phyloP scores from a whole-genome alignment of 305 asterid genomes.

The Coffea humblotiana region DNA sequence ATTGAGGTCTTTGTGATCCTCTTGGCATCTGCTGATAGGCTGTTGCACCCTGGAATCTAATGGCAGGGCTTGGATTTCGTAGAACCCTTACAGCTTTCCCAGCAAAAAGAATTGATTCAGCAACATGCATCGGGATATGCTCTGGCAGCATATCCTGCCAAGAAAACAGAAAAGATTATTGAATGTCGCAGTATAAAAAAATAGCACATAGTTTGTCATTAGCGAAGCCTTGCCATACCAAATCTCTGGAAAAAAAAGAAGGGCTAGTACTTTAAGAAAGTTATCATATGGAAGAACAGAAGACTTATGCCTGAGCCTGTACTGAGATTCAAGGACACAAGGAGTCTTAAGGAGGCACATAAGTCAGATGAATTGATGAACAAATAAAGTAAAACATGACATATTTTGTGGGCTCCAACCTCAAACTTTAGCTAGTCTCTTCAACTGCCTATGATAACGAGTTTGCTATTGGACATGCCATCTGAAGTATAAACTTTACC shows the following conservation, averaged over 20 bases:
- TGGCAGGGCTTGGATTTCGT: slow-evolving; percentile 83
- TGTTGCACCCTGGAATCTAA: slow-evolving; percentile 48
- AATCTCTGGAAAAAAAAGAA: neutral
- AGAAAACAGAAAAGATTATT: slow-evolving; percentile 14
- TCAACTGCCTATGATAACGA: neutral
- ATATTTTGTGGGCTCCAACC: neutral
- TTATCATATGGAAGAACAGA: neutral
- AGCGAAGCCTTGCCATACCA: neutral
- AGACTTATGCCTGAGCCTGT: neutral
- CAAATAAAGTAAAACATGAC: neutral
- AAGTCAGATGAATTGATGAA: neutral
- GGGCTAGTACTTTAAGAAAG: neutral
- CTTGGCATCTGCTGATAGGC: slow-evolving; percentile 60
- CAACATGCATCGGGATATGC: slow-evolving; percentile 73
- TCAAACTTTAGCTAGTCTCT: neutral
- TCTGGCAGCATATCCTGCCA: slow-evolving; percentile 98
- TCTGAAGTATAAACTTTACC: neutral
- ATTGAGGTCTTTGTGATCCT: slow-evolving; percentile 70
- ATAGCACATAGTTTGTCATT: neutral
- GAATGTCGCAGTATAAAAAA: neutral
- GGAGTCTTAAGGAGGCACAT: no score
- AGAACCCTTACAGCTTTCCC: slow-evolving; percentile 98
- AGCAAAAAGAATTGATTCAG: slow-evolving; percentile 89
- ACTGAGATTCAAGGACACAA: neutral
- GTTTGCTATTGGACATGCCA: neutral